A percentile compares a stretch with the other conserved stretches of the same genome.
Conservation (phyloP, 1,139 yeast genomes). For the Zygotorulaspora mrakii region DNA sequence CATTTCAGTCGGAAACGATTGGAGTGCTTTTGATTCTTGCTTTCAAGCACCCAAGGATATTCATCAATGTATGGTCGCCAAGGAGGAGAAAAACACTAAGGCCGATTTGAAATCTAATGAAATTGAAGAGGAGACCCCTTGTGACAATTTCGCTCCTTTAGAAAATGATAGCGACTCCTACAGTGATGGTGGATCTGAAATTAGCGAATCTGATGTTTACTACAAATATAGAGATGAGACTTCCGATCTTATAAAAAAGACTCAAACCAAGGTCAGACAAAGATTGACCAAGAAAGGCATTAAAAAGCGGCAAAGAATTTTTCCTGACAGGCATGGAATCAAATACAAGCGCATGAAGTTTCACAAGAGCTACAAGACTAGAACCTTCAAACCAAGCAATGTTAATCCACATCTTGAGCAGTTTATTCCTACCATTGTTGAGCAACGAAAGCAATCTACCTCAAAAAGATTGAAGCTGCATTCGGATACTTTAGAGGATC, state of each 20-base stretch:
- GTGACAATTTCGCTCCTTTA: too few relatives aligned
- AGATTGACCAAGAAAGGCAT: slow-evolving; percentile 2
- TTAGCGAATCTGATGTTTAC: neutral
- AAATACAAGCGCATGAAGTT: neutral
- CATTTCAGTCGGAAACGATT: neutral
- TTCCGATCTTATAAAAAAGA: neutral
- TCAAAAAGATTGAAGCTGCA: slow-evolving; percentile 1
- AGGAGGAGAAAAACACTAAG: too few relatives aligned
- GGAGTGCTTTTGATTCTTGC: too few relatives aligned
- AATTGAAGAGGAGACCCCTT: too few relatives aligned
- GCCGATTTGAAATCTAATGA: too few relatives aligned
- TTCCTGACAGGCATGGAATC: neutral
- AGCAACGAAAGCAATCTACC: neutral
- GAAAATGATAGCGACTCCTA: neutral
- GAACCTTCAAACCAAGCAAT: slow-evolving; percentile 1
- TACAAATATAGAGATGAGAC: slow-evolving; percentile 3
- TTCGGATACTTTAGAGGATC: neutral
- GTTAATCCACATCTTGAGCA: slow-evolving; percentile 1
- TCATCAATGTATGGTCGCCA: too few relatives aligned
- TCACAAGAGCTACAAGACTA: neutral
- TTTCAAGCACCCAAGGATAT: too few relatives aligned
- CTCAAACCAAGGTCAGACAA: neutral
- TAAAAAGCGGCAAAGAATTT: slow-evolving; percentile 2
- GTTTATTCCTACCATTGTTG: slow-evolving; percentile 2
- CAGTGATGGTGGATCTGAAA: neutral